Conservation (phyloP, 495 filamentous ascomycete species). For the Staphylotrichum tortipilum region DNA sequence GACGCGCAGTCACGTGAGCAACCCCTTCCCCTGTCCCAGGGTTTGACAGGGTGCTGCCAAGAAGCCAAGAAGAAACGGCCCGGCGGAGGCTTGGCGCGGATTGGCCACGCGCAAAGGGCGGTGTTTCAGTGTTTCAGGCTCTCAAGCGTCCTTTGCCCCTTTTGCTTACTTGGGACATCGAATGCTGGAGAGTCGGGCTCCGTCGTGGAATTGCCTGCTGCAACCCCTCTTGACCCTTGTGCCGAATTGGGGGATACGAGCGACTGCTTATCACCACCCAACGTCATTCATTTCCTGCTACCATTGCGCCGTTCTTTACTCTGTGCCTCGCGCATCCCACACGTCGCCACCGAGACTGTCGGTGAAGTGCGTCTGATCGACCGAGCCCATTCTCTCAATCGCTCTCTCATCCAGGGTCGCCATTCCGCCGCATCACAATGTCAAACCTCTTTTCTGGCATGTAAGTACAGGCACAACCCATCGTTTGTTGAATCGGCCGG, state of each 20-base stretch:
- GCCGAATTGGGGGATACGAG: no score
- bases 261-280: no score
- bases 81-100: neutral
- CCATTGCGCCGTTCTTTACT: neutral
- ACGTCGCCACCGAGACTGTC: neutral
- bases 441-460: slow-evolving; percentile 73
- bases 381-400: neutral
- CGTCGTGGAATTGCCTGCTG: no score
- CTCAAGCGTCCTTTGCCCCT: no score
- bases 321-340: neutral
- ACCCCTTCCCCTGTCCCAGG: no score
- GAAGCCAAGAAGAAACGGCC: neutral
- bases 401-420: neutral
- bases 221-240: no score
- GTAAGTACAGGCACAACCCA: slow-evolving; percentile 41
- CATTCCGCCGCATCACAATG: slow-evolving; percentile 40
- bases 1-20: slow-evolving; percentile 1
- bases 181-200: no score
- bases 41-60: neutral
- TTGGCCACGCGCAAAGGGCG: neutral
- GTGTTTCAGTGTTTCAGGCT: slow-evolving; percentile 5
- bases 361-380: neutral
- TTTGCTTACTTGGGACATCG: slow-evolving; percentile 6
- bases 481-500: neutral
- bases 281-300: no score